Percentiles rank a stretch among this genome's conserved stretches.
These are phyloP conservation scores for Cladosporium sp. DNA, from an alignment of 2,329 filamentous ascomycete genomes.

Conservation along the genomic window DNA sequence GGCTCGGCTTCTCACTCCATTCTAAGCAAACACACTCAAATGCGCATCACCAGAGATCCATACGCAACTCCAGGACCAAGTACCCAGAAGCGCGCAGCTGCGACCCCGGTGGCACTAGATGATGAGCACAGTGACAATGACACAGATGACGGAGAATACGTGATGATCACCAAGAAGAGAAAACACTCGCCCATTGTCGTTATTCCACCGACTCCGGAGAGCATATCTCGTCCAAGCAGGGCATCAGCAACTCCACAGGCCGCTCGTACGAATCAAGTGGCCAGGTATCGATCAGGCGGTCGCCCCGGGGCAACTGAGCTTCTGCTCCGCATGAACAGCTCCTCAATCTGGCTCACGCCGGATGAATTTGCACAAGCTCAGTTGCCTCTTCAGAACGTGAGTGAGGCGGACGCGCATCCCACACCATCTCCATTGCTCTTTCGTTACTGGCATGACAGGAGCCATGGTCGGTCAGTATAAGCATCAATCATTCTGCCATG, in stretches of 20 bases:
- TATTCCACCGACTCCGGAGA: neutral
- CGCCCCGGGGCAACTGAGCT: neutral
- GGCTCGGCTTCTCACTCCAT: no score
- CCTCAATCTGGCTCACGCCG: neutral
- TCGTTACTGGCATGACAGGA: neutral
- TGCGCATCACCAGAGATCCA: neutral
- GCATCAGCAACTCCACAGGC: neutral
- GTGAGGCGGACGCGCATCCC: neutral
- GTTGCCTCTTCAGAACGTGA: neutral
- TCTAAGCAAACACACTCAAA: neutral
- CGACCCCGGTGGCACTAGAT: neutral
- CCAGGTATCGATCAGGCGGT: neutral
- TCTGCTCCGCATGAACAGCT: neutral
- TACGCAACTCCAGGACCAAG: neutral
- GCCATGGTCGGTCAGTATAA: neutral
- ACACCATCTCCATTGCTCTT: neutral
- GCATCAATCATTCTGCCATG: neutral
- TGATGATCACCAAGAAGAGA: neutral
- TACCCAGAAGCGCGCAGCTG: neutral
- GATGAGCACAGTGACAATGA: neutral
- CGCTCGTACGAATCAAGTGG: neutral
- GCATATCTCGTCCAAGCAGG: neutral
- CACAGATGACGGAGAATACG: neutral
- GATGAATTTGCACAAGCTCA: neutral
- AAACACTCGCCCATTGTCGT: neutral